phyloP scores from a whole-genome alignment of 208 protist genomes.

The Acanthamoeba healyi region DNA sequence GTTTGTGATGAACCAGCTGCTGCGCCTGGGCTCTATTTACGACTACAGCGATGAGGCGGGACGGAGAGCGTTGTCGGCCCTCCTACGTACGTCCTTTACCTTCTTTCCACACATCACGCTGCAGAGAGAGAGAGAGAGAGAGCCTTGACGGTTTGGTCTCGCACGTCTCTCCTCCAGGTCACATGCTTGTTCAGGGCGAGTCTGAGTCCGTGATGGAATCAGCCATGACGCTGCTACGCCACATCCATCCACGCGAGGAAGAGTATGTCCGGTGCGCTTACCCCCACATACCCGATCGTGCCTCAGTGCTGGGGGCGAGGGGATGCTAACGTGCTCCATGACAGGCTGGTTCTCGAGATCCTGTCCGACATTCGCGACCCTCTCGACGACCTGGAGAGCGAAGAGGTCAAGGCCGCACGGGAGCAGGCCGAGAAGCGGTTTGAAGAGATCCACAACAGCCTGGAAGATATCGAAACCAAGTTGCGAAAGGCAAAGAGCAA shows the following conservation, averaged over 20 bases:
- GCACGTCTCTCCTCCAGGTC: not conserved
- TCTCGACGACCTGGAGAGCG: conserved; percentile 44
- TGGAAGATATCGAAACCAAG: not conserved
- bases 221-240: not conserved
- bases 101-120: not conserved
- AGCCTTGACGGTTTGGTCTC: too few species aligned
- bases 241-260: not conserved
- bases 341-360: conserved; percentile 16
- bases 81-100: not conserved
- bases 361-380: conserved; percentile 42
- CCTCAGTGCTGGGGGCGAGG: too few species aligned
- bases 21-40: not conserved
- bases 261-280: not conserved
- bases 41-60: conserved; percentile 35
- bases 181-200: not conserved
- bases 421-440: not conserved
- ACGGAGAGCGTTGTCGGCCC: not conserved
- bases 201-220: not conserved
- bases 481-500: not conserved
- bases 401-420: not conserved
- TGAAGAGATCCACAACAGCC: not conserved
- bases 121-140: too few species aligned
- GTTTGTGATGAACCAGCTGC: conserved; percentile 22
- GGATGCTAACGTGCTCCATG: too few species aligned
- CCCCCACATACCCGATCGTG: too few species aligned